Evolutionary conservation across 2,329 filamentous ascomycete species (phyloP), one percentile per base, ranked within the genome.

Genomic region (Nothophoma quercina): DNA sequence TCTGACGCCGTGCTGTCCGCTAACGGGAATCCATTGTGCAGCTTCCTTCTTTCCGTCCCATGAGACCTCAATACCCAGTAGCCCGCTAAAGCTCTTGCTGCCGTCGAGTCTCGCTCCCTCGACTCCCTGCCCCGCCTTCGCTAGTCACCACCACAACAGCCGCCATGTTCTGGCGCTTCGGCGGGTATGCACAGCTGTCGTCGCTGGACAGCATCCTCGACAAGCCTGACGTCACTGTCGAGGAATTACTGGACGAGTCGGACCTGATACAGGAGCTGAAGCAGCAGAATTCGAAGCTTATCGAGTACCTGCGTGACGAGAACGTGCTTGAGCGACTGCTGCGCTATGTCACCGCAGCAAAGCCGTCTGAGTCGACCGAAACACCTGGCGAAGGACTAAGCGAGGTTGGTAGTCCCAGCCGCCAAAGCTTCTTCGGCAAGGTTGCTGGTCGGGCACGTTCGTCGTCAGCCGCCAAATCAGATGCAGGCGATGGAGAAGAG

Each of bases 141-240:
- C 58, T 62, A 65, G 60, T 55, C 58, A 55, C 58, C 42, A 51
- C 36, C 47, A 50, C 52, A 42, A 59, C 62, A 45, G 32, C 56
- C 35, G 46, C 71, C 70, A 99, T 99, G 95, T 99, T 99, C 79
- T 99, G 95, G 95, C 89, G 93, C 79, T 99, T 98, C 84, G 93
- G 95, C 84, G 92, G 92, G 73, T 98, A 98, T 84, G 91, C 93
- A 83, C 96, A 91, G 83, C 89, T 96, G 78, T 97, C 93, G 69
- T 89, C 93, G 72, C 91, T 99, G 77, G 95, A 98, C 78, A 92
- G 88, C 65, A 90, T 99, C 71, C 91, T 99, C 75, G 95, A 99
- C 75, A 96, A 96, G 78, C 87, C 85, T 66, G 90, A 96, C 78
- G 93, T 97, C 73, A 92, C 90, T 44, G 88, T 98, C 62, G 95